These are phyloP conservation scores for Penicillium sp. DNA, from an alignment of 2,329 filamentous ascomycete genomes.

Conservation along the genomic window DNA sequence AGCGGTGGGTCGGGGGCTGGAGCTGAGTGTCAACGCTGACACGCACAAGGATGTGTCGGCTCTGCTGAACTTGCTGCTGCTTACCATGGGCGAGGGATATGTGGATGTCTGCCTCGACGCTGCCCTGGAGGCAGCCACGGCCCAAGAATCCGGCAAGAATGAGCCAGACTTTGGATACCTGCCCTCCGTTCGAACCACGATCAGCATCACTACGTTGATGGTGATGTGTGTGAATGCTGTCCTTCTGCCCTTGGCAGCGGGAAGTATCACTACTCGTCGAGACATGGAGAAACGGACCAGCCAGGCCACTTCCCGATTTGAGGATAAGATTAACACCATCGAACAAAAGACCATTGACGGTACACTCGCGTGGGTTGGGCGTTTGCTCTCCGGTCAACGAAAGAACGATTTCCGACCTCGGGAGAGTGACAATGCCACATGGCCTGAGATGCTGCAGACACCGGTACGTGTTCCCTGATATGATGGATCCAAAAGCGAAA, in stretches of 20 bases:
- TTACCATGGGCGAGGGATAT: slow-evolving; percentile 83
- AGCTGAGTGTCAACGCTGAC: slow-evolving; percentile 83
- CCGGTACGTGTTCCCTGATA: slow-evolving; percentile 43
- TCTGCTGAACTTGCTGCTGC: slow-evolving; percentile 78
- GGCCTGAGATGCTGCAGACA: slow-evolving; percentile 78
- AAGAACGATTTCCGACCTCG: slow-evolving; percentile 89
- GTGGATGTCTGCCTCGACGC: slow-evolving; percentile 66
- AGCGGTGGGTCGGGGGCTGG: slow-evolving; percentile 84
- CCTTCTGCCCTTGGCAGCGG: slow-evolving; percentile 82
- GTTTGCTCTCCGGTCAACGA: slow-evolving; percentile 73
- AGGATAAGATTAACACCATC: slow-evolving; percentile 76
- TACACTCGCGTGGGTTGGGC: slow-evolving; percentile 72
- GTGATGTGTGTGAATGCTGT: slow-evolving; percentile 88
- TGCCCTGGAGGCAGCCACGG: slow-evolving; percentile 71
- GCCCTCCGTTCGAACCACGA: slow-evolving; percentile 73
- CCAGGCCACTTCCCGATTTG: slow-evolving; percentile 71
- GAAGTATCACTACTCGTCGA: slow-evolving; percentile 84
- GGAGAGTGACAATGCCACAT: slow-evolving; percentile 64
- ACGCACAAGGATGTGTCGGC: slow-evolving; percentile 92
- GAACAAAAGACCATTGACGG: slow-evolving; percentile 71
- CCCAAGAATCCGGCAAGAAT: slow-evolving; percentile 75
- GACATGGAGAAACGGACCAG: slow-evolving; percentile 85
- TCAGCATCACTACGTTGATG: slow-evolving; percentile 90
- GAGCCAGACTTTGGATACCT: slow-evolving; percentile 90
- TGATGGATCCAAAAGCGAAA: neutral